Conservation (phyloP, 2,329 filamentous ascomycete genomes). For the Fusarium nodosum region DNA sequence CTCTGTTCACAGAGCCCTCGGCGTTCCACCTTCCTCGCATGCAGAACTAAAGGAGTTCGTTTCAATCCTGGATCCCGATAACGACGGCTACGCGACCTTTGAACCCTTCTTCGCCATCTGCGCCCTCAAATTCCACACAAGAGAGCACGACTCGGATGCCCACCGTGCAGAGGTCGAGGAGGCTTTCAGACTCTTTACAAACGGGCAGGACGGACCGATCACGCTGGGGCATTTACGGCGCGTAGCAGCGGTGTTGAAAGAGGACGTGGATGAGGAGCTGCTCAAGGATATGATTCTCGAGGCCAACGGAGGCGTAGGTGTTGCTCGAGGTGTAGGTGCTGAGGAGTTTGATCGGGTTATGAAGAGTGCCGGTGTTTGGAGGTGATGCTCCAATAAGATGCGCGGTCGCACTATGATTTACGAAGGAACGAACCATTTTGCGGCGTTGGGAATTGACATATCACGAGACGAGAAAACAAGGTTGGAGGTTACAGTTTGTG, state of each 20-base stretch:
- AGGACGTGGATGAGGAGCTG: conserved; percentile 85
- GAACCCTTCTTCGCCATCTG: conserved; percentile 88
- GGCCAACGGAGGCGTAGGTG: conserved; percentile 85
- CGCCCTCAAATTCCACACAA: conserved; percentile 83
- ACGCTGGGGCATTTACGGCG: conserved; percentile 82
- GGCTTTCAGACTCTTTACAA: conserved; percentile 85
- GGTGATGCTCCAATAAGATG: conserved; percentile 60
- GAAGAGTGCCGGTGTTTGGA: conserved; percentile 85
- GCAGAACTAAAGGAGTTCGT: conserved; percentile 82
- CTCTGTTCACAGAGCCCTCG: conserved; percentile 75
- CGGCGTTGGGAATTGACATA: conserved; percentile 20
- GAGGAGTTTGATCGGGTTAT: conserved; percentile 91
- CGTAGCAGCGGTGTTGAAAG: conserved; percentile 84
- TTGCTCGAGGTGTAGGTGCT: conserved; percentile 77
- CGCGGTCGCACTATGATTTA: conserved; percentile 30
- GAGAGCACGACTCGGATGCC: conserved; percentile 65
- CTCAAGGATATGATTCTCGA: conserved; percentile 95
- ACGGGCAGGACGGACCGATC: conserved; percentile 70
- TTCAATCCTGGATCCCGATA: conserved; percentile 84
- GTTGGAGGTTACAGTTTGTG: background rate
- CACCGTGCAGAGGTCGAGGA: conserved; percentile 79
- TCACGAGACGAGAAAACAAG: background rate
- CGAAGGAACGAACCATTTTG: conserved; percentile 35
- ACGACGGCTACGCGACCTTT: conserved; percentile 82
- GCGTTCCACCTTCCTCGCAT: conserved; percentile 73